Evolutionary conservation across 306 rosid genomes (phyloP).

Genomic region (Pyrus betulifolia): DNA sequence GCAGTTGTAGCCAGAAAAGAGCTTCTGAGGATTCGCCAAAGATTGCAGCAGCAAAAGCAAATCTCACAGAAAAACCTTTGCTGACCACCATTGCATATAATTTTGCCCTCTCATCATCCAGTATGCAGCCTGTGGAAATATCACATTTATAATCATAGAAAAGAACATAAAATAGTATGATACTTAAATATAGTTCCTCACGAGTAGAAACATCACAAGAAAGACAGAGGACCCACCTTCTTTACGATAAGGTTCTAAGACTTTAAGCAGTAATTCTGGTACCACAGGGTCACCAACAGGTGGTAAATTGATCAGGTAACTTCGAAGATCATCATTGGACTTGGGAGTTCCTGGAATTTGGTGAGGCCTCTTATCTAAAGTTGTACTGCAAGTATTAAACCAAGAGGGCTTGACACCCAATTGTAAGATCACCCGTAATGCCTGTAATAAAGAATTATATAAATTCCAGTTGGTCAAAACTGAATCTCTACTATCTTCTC

Average conservation of each 20-base stretch:
- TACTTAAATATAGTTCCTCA: conserved; percentile 5
- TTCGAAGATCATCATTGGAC: conserved; percentile 68
- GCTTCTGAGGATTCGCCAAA: conserved; percentile 93
- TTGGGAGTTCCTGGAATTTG: conserved; percentile 65
- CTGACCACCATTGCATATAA: conserved; percentile 75
- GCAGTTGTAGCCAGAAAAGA: conserved; percentile 88
- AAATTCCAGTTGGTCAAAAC: neutral
- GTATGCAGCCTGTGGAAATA: conserved; percentile 63
- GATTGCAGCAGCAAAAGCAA: conserved; percentile 86
- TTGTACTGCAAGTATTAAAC: conserved; percentile 85
- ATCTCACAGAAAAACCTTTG: conserved; percentile 73
- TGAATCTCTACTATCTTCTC: neutral
- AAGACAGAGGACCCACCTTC: conserved; percentile 52
- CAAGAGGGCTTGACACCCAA: conserved; percentile 90
- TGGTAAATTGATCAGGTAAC: conserved; percentile 63
- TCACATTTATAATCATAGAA: conserved; percentile 20
- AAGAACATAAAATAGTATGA: conserved; percentile 5
- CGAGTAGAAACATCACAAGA: conserved; percentile 16
- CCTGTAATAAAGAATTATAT: conserved; percentile 41
- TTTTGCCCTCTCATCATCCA: conserved; percentile 88
- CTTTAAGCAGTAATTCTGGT: conserved; percentile 91
- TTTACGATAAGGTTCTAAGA: conserved; percentile 83
- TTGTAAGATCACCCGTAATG: conserved; percentile 86
- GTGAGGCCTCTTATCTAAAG: conserved; percentile 70
- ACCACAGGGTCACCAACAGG: conserved; percentile 83